Percentiles rank a stretch among this genome's conserved stretches.
Conservation (phyloP, 768 basidiomycete species). For the Mycena galopus region DNA sequence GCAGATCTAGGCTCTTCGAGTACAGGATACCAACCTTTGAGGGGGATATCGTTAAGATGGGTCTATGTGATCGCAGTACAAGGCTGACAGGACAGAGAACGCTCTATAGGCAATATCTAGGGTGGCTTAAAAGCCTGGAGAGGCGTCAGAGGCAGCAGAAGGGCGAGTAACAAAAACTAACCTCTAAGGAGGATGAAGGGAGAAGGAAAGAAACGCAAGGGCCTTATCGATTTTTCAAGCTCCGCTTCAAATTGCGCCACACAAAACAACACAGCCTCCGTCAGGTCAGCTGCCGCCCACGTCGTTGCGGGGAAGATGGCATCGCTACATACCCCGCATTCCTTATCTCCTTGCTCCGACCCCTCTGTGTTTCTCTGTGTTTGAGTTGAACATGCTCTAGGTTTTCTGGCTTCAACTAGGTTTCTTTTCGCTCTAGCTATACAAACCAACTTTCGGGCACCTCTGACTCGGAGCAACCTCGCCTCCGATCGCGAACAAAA, state of each 20-base stretch:
- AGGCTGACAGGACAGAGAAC: constrained; percentile 71
- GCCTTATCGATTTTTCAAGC: constrained; percentile 19
- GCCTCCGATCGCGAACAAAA: background rate
- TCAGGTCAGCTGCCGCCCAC: background rate
- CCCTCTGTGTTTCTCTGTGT: background rate
- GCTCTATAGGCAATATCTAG: constrained; percentile 70
- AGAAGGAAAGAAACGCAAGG: constrained; percentile 30
- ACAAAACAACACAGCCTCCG: constrained; percentile 10
- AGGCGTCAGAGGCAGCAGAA: background rate
- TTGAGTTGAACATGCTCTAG: background rate
- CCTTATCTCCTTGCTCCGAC: background rate
- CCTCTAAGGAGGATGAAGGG: constrained; percentile 33
- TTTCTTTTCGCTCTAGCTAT: too few species aligned
- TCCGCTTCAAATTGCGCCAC: constrained; percentile 8
- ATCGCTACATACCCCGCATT: constrained; percentile 26
- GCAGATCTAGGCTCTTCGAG: constrained; percentile 34
- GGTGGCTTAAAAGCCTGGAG: constrained; percentile 54
- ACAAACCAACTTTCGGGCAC: background rate
- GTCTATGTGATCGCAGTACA: constrained; percentile 61
- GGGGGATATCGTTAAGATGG: constrained; percentile 49
- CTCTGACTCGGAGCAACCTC: background rate
- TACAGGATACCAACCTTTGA: constrained; percentile 54
- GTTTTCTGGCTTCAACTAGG: too few species aligned
- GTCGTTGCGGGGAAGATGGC: constrained; percentile 11
- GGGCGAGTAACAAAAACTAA: background rate